A percentile compares a stretch with the other conserved stretches of the same genome.
phyloP scores from a whole-genome alignment of 257 asterid species.

The Nicotiana tabacum region DNA sequence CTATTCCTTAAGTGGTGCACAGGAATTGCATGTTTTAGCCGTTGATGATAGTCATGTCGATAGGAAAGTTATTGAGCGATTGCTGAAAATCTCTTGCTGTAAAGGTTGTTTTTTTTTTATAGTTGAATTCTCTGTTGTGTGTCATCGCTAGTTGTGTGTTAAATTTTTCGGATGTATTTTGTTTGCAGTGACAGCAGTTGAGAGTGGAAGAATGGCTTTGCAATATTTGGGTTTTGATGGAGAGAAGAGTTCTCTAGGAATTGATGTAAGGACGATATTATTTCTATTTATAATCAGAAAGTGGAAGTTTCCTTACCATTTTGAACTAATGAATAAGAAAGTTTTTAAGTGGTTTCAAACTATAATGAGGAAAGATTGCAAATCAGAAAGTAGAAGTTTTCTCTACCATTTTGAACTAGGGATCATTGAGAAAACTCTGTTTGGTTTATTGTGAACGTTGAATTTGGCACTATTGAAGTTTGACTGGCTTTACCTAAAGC shows the following conservation, averaged over 20 bases:
- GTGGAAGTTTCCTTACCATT: no score
- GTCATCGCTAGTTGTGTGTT: not conserved
- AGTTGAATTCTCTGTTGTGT: not conserved
- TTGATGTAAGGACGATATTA: constrained; percentile 46
- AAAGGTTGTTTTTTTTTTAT: constrained; percentile 42
- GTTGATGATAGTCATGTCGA: constrained; percentile 78
- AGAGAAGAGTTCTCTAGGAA: constrained; percentile 47
- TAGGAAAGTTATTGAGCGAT: constrained; percentile 61
- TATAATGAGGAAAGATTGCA: no score
- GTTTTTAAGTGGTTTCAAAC: no score
- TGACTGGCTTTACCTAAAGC: not conserved
- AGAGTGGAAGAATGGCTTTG: constrained; percentile 83
- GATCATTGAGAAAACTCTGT: no score
- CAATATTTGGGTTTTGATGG: constrained; percentile 88
- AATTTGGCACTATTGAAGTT: no score
- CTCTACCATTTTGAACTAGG: no score
- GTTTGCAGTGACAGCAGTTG: constrained; percentile 79
- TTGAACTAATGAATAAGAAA: not conserved
- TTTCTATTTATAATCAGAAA: not conserved
- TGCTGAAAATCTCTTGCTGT: constrained; percentile 68
- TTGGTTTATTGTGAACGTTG: no score
- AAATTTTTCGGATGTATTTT: not conserved
- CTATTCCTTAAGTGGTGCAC: no score
- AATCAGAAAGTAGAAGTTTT: no score
- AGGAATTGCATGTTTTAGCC: constrained; percentile 73